Evolutionary conservation across 306 rosid species (phyloP).

Genomic region (Crotalaria pallida): DNA sequence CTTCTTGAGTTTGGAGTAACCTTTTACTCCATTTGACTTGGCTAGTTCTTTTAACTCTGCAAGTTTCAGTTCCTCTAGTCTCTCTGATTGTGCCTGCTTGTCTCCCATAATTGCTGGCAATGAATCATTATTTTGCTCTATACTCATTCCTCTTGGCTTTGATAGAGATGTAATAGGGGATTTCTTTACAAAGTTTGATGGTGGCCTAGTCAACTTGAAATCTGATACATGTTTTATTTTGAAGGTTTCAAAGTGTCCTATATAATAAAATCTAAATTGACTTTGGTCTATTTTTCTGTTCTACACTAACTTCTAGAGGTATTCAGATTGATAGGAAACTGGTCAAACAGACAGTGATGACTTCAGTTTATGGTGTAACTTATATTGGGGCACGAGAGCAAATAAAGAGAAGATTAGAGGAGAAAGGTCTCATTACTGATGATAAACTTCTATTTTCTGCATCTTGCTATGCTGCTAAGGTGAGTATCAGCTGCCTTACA

Average conservation of each 20-base stretch:
- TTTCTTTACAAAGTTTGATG: constrained; percentile 51
- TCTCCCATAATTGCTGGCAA: background rate
- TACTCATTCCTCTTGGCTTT: background rate
- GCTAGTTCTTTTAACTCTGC: constrained; percentile 48
- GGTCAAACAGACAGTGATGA: constrained; percentile 90
- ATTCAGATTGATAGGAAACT: constrained; percentile 84
- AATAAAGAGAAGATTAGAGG: constrained; percentile 76
- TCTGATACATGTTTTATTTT: constrained; percentile 9
- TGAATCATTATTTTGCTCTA: background rate
- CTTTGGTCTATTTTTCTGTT: constrained; percentile 5
- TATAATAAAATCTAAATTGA: constrained; percentile 1
- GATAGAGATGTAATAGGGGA: constrained; percentile 47
- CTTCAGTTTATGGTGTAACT: constrained; percentile 89
- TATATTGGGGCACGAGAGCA: constrained; percentile 87
- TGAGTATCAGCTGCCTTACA: constrained; percentile 31
- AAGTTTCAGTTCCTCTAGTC: constrained; percentile 46
- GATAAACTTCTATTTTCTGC: constrained; percentile 59
- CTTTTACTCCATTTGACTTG: constrained; percentile 50
- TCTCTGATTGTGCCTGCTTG: constrained; percentile 21
- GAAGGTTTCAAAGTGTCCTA: constrained; percentile 10
- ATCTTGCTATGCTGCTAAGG: constrained; percentile 84
- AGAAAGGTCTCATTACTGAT: constrained; percentile 72
- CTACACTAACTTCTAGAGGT: constrained; percentile 19
- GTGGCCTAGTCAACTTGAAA: constrained; percentile 32
- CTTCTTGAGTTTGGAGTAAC: constrained; percentile 61